Conservation (phyloP, 1,284 basidiomycete genomes). For the Anthracocystis panici-leucophaei region DNA sequence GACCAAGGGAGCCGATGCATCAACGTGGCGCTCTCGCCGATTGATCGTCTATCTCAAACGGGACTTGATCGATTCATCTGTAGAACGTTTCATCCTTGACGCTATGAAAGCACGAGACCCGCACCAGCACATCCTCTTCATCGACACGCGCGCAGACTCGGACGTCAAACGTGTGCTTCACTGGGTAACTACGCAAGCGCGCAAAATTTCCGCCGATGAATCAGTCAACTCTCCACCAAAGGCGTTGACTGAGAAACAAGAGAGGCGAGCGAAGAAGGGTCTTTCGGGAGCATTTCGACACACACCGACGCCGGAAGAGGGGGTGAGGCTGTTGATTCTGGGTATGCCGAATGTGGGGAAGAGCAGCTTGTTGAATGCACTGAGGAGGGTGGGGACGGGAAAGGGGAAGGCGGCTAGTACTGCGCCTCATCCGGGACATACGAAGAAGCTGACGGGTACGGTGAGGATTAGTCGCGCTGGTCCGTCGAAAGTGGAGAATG, state of each 20-base stretch:
- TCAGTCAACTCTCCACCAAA: conserved; percentile 2
- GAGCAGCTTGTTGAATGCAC: conserved; percentile 89
- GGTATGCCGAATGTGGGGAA: conserved; percentile 99
- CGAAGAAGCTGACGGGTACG: conserved; percentile 66
- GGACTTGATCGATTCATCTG: conserved; percentile 87
- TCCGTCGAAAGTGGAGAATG: conserved; percentile 30
- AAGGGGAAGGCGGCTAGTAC: conserved; percentile 90
- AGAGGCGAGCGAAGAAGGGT: conserved; percentile 51
- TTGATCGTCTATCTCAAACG: conserved; percentile 93
- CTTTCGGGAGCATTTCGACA: conserved; percentile 65
- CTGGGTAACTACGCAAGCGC: conserved; percentile 66
- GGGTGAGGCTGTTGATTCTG: conserved; percentile 63
- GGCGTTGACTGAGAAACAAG: conserved; percentile 20
- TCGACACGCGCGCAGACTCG: conserved; percentile 71
- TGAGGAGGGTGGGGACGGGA: conserved; percentile 87
- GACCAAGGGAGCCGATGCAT: conserved; percentile 51
- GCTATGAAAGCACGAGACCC: conserved; percentile 71
- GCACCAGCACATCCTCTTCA: conserved; percentile 72
- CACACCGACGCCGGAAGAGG: conserved; percentile 66
- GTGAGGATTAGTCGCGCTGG: conserved; percentile 63
- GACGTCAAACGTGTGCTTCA: conserved; percentile 72
- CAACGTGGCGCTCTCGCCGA: conserved; percentile 71
- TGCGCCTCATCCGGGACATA: conserved; percentile 79
- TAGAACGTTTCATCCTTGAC: conserved; percentile 75
- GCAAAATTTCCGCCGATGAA: conserved; percentile 21